These are phyloP conservation scores for Microthlaspi erraticum DNA, from an alignment of 345 rosid species.

Conservation along the genomic window DNA sequence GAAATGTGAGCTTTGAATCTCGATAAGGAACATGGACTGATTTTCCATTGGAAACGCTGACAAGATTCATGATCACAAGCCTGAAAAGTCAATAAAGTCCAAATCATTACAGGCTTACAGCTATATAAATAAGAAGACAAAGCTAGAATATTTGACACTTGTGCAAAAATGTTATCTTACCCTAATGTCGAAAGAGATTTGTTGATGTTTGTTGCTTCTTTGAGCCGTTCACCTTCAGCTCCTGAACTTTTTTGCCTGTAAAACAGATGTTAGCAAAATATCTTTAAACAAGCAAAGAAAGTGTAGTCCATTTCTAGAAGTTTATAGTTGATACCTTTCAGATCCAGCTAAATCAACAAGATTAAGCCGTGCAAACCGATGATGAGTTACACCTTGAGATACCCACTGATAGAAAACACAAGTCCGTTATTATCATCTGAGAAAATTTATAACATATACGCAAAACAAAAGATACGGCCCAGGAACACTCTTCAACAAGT, in stretches of 20 bases:
- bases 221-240: slow-evolving; percentile 99
- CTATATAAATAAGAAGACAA: slow-evolving; percentile 15
- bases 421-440: neutral
- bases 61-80: slow-evolving; percentile 98
- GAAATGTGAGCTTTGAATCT: slow-evolving; percentile 97
- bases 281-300: slow-evolving; percentile 10
- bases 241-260: slow-evolving; percentile 96
- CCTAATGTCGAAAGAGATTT: slow-evolving; percentile 98
- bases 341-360: slow-evolving; percentile 99
- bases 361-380: slow-evolving; percentile 94
- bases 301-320: neutral
- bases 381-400: slow-evolving; percentile 94
- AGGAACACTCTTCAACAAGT: slow-evolving; percentile 23
- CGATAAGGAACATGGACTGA: slow-evolving; percentile 96
- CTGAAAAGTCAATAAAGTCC: slow-evolving; percentile 51
- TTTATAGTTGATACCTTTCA: slow-evolving; percentile 63
- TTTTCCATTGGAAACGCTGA: slow-evolving; percentile 92
- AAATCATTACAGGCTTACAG: slow-evolving; percentile 13
- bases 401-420: slow-evolving; percentile 70
- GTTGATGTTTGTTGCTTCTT: slow-evolving; percentile 98
- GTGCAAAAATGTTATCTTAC: slow-evolving; percentile 47
- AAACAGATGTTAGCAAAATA: slow-evolving; percentile 29
- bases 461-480: slow-evolving; percentile 2
- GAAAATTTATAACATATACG: slow-evolving; percentile 12
- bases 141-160: slow-evolving; percentile 13